Evolutionary conservation across 1,284 basidiomycete species (phyloP).

Genomic region (Agaricales sp.): DNA sequence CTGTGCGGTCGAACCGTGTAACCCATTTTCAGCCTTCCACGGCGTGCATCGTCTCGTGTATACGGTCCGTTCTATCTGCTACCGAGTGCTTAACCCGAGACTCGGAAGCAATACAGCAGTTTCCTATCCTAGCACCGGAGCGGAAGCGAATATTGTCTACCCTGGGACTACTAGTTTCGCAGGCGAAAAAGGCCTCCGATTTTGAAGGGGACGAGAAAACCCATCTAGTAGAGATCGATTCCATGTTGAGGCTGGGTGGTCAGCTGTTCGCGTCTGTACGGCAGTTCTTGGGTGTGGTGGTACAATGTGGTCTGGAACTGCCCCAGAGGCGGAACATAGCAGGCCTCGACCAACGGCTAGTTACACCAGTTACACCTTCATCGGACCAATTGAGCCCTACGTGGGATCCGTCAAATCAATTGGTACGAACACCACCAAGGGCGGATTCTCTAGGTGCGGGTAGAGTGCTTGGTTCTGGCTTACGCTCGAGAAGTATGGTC

Average conservation of each 20-base stretch:
- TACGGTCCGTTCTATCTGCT: constrained; percentile 80
- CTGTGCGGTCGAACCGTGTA: constrained; percentile 68
- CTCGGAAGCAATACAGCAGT: constrained; percentile 58
- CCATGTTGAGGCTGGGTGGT: constrained; percentile 65
- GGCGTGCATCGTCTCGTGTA: constrained; percentile 88
- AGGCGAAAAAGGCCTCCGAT: constrained; percentile 72
- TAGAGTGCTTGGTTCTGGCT: background rate
- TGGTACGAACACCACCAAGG: background rate
- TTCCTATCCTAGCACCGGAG: constrained; percentile 63
- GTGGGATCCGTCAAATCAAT: constrained; percentile 8
- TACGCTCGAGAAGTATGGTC: constrained; percentile 33
- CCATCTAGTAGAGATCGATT: constrained; percentile 51
- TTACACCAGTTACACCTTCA: background rate
- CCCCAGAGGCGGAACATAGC: constrained; percentile 35
- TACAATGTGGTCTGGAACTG: constrained; percentile 74
- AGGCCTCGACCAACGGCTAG: constrained; percentile 11
- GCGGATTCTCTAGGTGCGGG: background rate
- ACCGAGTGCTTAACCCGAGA: constrained; percentile 85
- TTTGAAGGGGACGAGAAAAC: constrained; percentile 35
- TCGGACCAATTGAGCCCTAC: background rate
- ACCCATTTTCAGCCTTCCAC: constrained; percentile 78
- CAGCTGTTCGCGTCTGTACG: constrained; percentile 68
- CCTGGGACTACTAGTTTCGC: constrained; percentile 76
- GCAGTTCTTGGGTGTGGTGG: constrained; percentile 61
- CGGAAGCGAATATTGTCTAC: constrained; percentile 78